These are phyloP conservation scores for Fusarium nanum DNA, from an alignment of 2,329 filamentous ascomycete genomes.

Conservation along the genomic window DNA sequence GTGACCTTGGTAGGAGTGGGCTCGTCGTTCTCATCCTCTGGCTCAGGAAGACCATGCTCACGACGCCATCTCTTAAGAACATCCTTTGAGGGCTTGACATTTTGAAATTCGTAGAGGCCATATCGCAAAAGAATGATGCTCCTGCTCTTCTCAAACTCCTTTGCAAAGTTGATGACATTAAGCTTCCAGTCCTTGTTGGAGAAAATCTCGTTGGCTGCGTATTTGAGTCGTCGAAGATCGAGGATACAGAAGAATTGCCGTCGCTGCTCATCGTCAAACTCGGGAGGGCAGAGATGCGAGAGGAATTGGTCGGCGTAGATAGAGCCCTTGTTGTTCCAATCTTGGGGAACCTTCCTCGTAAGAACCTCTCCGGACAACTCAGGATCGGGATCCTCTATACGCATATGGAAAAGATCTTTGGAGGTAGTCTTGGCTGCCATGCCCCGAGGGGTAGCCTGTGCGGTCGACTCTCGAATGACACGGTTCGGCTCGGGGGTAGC, in stretches of 20 bases:
- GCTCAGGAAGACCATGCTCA: conserved; percentile 65
- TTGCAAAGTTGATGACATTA: conserved; percentile 71
- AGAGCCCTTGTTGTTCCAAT: conserved; percentile 63
- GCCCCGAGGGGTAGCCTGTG: conserved; percentile 61
- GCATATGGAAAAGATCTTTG: conserved; percentile 67
- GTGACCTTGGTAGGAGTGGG: conserved; percentile 50
- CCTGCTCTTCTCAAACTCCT: conserved; percentile 73
- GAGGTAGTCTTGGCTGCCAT: conserved; percentile 62
- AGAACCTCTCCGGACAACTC: conserved; percentile 67
- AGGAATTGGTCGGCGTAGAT: conserved; percentile 71
- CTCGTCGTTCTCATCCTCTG: conserved; percentile 57
- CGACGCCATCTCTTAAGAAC: conserved; percentile 69
- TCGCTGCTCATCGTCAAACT: conserved; percentile 69
- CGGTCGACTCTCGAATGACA: conserved; percentile 58
- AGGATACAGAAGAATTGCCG: conserved; percentile 73
- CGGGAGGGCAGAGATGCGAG: conserved; percentile 65
- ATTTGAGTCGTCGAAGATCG: conserved; percentile 70
- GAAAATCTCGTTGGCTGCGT: conserved; percentile 71
- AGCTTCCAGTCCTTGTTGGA: conserved; percentile 71
- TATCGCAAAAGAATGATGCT: conserved; percentile 71
- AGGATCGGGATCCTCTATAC: conserved; percentile 67
- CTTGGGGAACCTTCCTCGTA: conserved; percentile 64
- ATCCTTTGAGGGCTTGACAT: conserved; percentile 68
- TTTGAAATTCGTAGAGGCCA: conserved; percentile 72
- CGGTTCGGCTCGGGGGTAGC: conserved; percentile 58